Conservation (phyloP, 2,329 filamentous ascomycete species). For the Drechslerella dactyloides region DNA sequence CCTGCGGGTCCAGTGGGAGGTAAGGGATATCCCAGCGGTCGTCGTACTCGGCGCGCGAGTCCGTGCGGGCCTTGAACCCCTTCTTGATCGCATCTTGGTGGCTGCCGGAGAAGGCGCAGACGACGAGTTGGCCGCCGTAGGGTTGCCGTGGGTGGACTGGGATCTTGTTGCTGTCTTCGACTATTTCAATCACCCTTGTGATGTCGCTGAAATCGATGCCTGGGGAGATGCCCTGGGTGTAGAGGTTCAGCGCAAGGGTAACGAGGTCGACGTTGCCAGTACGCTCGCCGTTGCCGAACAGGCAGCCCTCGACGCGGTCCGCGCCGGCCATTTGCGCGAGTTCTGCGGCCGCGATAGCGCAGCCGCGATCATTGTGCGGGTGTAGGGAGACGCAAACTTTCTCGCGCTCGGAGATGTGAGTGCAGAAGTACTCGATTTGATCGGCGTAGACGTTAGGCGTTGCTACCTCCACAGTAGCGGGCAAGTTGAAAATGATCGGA, state of each 20-base stretch:
- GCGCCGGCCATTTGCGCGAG: conserved; percentile 95
- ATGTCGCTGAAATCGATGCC: conserved; percentile 92
- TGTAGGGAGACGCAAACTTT: conserved; percentile 89
- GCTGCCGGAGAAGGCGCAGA: conserved; percentile 86
- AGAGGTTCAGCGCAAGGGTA: conserved; percentile 88
- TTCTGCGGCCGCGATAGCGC: conserved; percentile 86
- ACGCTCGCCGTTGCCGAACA: conserved; percentile 93
- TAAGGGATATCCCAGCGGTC: conserved; percentile 86
- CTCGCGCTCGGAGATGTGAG: conserved; percentile 79
- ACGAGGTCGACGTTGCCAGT: conserved; percentile 96
- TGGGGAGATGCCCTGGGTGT: conserved; percentile 87
- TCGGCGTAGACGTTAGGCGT: conserved; percentile 97
- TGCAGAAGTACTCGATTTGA: conserved; percentile 94
- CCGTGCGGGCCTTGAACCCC: conserved; percentile 75
- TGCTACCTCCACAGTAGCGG: conserved; percentile 91
- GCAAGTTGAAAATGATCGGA: conserved; percentile 94
- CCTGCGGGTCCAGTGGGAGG: conserved; percentile 86
- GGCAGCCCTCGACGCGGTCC: conserved; percentile 88
- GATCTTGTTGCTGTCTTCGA: conserved; percentile 93
- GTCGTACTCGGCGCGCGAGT: conserved; percentile 66
- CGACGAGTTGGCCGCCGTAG: conserved; percentile 89
- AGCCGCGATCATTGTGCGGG: conserved; percentile 92
- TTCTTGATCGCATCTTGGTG: conserved; percentile 98
- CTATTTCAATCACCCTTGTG: conserved; percentile 80
- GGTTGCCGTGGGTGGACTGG: conserved; percentile 87